These are phyloP conservation scores for Kwoniella dejecticola DNA, from an alignment of 768 basidiomycete species.

Conservation along the genomic window DNA sequence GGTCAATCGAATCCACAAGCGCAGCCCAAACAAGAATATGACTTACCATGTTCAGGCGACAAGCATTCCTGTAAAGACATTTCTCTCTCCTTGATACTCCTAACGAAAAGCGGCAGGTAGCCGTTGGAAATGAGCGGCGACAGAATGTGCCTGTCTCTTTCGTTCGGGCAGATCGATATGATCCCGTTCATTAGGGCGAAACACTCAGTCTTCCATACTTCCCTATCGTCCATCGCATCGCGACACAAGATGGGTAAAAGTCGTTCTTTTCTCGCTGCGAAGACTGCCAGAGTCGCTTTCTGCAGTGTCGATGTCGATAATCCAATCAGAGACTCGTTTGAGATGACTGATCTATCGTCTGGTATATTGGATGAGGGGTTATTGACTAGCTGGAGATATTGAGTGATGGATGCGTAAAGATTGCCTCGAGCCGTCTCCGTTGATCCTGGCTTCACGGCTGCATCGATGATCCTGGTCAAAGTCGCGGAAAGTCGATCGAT, in stretches of 20 bases:
- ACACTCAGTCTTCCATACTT: constrained; percentile 95
- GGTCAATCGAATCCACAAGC: not conserved
- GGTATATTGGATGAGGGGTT: constrained; percentile 16
- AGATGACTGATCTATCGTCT: constrained; percentile 36
- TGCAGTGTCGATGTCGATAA: constrained; percentile 57
- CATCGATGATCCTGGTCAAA: constrained; percentile 72
- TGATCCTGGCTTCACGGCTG: constrained; percentile 72
- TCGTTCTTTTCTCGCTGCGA: constrained; percentile 72
- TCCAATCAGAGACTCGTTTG: constrained; percentile 52
- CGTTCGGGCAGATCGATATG: constrained; percentile 68
- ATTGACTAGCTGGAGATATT: constrained; percentile 77
- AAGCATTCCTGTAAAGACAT: constrained; percentile 70
- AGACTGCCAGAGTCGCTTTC: constrained; percentile 65
- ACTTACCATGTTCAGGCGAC: constrained; percentile 84
- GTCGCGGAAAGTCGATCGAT: constrained; percentile 76
- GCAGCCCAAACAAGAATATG: not conserved
- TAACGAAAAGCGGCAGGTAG: constrained; percentile 76
- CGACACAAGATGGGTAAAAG: constrained; percentile 72
- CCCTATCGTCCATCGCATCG: constrained; percentile 92
- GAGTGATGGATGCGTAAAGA: constrained; percentile 86
- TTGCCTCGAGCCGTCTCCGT: constrained; percentile 89
- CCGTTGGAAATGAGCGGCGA: constrained; percentile 68
- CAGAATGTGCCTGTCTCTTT: constrained; percentile 69
- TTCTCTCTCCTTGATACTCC: constrained; percentile 81
- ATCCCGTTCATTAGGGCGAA: constrained; percentile 86